Evolutionary conservation across 371 early-diverging fungal genomes (phyloP).

Genomic region (Zychaea mexicana): DNA sequence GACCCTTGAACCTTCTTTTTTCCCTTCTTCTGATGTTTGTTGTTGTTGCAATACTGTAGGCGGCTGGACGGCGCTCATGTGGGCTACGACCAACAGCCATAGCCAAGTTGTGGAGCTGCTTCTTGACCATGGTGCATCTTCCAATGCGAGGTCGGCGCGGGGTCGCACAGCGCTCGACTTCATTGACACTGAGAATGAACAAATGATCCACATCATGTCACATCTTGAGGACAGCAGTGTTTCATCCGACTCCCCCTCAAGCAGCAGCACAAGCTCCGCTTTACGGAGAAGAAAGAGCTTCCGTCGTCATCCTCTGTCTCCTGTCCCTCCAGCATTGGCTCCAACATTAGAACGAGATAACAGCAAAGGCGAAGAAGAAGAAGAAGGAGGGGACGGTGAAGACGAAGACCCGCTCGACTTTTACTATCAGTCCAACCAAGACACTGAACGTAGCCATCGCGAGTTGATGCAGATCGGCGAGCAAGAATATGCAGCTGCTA

Average conservation of each 20-base stretch:
- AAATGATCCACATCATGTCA: slow-evolving; percentile 51
- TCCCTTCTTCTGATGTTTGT: no score
- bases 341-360: background rate
- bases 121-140: slow-evolving; percentile 77
- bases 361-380: slow-evolving; percentile 1
- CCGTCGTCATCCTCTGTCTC: background rate
- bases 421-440: slow-evolving; percentile 31
- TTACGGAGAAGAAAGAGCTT: slow-evolving; percentile 1
- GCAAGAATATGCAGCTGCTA: slow-evolving; percentile 14
- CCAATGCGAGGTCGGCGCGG: slow-evolving; percentile 61
- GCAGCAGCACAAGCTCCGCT: background rate
- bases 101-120: slow-evolving; percentile 70
- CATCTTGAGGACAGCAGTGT: background rate
- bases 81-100: slow-evolving; percentile 91
- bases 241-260: background rate
- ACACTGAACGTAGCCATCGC: slow-evolving; percentile 1
- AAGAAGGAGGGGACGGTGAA: slow-evolving; percentile 11
- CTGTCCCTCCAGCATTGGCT: background rate
- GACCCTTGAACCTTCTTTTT: no score
- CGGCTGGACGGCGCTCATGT: slow-evolving; percentile 94
- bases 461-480: background rate
- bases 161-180: slow-evolving; percentile 83
- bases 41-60: slow-evolving; percentile 33
- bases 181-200: slow-evolving; percentile 57
- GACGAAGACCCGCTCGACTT: slow-evolving; percentile 22